phyloP scores from a whole-genome alignment of 306 rosid genomes.

The Medicago arabica region DNA sequence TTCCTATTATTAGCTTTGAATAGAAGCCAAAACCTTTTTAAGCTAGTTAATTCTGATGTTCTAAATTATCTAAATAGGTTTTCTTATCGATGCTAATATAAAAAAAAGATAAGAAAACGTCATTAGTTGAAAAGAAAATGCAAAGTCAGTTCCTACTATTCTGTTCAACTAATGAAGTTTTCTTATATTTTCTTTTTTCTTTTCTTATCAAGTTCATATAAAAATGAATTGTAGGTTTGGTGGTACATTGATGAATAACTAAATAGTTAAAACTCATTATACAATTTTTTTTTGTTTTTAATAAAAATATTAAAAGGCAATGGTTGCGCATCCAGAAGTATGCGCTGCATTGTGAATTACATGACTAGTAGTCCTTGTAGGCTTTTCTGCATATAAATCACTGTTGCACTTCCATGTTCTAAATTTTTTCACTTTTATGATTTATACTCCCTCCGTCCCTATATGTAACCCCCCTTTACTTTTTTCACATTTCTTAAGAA shows the following conservation, averaged over 20 bases:
- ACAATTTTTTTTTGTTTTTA: background rate
- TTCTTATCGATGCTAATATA: too few relatives aligned
- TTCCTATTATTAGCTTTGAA: background rate
- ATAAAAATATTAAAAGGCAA: background rate
- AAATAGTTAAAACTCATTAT: too few relatives aligned
- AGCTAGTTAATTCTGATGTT: slow-evolving; percentile 6
- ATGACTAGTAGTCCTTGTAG: background rate
- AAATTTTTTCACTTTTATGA: background rate
- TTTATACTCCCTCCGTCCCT: too few relatives aligned
- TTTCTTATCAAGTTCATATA: too few relatives aligned
- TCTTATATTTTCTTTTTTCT: background rate
- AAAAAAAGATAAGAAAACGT: too few relatives aligned
- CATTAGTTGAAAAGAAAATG: too few relatives aligned
- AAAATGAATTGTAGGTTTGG: too few relatives aligned
- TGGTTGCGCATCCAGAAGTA: background rate
- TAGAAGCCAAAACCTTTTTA: background rate
- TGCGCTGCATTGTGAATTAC: background rate
- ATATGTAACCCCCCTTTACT: too few relatives aligned
- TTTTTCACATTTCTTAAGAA: too few relatives aligned
- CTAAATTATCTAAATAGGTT: too few relatives aligned
- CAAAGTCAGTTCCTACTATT: too few relatives aligned
- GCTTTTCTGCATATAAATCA: background rate
- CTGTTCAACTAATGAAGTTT: background rate
- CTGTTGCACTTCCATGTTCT: background rate
- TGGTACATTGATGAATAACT: too few relatives aligned